Evolutionary conservation across 108 stramenopile species (phyloP), one percentile per base, ranked within the genome.

Genomic region (Cyclotella sp.): DNA sequence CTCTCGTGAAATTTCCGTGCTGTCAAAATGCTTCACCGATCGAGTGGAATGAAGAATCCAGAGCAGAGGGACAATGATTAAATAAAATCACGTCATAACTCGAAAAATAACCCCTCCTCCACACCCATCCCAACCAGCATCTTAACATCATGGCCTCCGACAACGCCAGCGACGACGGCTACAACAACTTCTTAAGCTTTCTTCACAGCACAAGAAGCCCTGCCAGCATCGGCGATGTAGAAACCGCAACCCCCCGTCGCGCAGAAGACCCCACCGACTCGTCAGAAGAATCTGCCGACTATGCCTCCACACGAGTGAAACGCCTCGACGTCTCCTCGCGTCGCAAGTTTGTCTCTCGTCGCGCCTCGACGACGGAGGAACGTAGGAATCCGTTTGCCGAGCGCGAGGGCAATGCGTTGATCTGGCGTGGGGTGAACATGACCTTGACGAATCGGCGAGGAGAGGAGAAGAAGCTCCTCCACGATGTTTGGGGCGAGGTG

Each of bases 351-450:
- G 29, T 51, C 14, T 78, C 69, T 15, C 63, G 63, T 27, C 77
- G 77, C 44, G 62, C 62, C 21, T 70, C 77, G 0, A 78, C 70
- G 9, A 70, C 77, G 4, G 70, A 78, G 46, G 77, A 78, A 41
- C 69, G 77, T 18, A 44, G 63, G 14, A 78, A 92, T 76, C 91
- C 91, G 4, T 92, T 92, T 76, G 87, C 87, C 34, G 63, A 63
- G 22, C 86, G 91, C 14, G 79, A 87, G 51, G 89, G 91, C 6
- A 88, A 87, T 46, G 77, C 83, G 24, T 62, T 92, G 26, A 78
- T 76, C 14, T 93, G 92, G 92, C 58, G 69, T 11, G 68, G 86
- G 62, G 79, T 93, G 57, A 90, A 90, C 77, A 93, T 93, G 92
- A 79, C 75, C 13, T 76, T 93, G 77, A 82, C 82, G 26, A 39